These are phyloP conservation scores for Silybum marianum DNA, from an alignment of 129 eudicot species.

Conservation along the genomic window DNA sequence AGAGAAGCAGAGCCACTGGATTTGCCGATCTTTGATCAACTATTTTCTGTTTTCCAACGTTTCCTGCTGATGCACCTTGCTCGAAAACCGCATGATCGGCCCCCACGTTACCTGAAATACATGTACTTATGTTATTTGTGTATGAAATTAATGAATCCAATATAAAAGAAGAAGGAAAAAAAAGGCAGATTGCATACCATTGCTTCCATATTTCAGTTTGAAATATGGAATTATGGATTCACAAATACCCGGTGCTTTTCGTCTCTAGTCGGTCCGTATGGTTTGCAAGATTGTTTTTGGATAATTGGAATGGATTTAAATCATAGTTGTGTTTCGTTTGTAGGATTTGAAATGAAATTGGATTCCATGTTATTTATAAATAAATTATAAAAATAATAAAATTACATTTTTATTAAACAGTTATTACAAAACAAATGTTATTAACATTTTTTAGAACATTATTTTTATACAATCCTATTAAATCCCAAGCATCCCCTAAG, in stretches of 20 bases:
- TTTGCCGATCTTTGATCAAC: constrained; percentile 77
- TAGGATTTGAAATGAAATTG: no score
- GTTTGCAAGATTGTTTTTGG: no score
- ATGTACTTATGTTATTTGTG: background rate
- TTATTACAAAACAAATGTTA: no score
- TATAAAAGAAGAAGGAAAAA: background rate
- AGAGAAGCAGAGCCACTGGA: constrained; percentile 89
- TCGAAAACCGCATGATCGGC: constrained; percentile 92
- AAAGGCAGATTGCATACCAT: background rate
- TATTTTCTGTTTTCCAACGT: constrained; percentile 71
- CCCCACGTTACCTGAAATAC: constrained; percentile 78
- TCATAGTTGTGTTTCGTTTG: no score
- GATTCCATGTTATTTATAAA: no score
- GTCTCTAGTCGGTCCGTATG: no score
- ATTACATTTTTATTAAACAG: no score
- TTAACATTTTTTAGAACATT: no score
- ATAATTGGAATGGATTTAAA: no score
- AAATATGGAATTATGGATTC: background rate
- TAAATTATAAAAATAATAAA: no score
- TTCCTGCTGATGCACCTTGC: constrained; percentile 99
- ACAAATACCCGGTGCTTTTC: background rate
- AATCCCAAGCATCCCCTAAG: no score
- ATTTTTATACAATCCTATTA: no score
- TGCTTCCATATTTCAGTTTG: background rate
- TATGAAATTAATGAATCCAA: background rate